Evolutionary conservation across 345 rosid genomes (phyloP).

Genomic region (Lepidium sativum): DNA sequence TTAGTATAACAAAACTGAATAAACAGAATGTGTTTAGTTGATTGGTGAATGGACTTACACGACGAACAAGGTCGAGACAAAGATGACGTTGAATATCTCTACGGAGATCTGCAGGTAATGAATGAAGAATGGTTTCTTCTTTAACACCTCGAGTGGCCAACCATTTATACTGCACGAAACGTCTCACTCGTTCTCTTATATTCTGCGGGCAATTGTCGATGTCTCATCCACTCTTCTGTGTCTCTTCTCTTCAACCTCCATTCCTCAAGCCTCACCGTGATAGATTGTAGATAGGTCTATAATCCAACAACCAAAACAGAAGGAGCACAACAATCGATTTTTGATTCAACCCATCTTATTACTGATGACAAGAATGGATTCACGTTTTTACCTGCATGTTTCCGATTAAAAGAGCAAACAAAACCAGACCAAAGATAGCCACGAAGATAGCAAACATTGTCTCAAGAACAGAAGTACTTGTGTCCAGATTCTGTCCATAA

Average conservation of each 20-base stretch:
- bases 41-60: constrained; percentile 37
- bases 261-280: constrained; percentile 63
- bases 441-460: constrained; percentile 48
- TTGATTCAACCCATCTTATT: constrained; percentile 17
- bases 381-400: constrained; percentile 49
- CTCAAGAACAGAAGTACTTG: constrained; percentile 47
- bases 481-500: constrained; percentile 39
- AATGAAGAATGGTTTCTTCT: constrained; percentile 55
- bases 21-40: not conserved
- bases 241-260: constrained; percentile 69
- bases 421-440: constrained; percentile 51
- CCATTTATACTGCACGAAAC: constrained; percentile 71
- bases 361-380: not conserved
- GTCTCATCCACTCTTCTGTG: constrained; percentile 71
- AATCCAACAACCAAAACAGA: not conserved
- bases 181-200: constrained; percentile 39
- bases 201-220: constrained; percentile 57
- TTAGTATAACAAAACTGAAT: not conserved
- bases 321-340: not conserved
- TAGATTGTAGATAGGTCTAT: constrained; percentile 68
- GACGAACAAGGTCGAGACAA: constrained; percentile 73
- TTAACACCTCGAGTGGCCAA: constrained; percentile 66
- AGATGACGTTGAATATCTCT: constrained; percentile 73
- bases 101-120: constrained; percentile 62
- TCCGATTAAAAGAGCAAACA: constrained; percentile 57